These are phyloP conservation scores for Tetrahymena malaccensis DNA, from an alignment of 73 alveolate genomes.

Conservation along the genomic window DNA sequence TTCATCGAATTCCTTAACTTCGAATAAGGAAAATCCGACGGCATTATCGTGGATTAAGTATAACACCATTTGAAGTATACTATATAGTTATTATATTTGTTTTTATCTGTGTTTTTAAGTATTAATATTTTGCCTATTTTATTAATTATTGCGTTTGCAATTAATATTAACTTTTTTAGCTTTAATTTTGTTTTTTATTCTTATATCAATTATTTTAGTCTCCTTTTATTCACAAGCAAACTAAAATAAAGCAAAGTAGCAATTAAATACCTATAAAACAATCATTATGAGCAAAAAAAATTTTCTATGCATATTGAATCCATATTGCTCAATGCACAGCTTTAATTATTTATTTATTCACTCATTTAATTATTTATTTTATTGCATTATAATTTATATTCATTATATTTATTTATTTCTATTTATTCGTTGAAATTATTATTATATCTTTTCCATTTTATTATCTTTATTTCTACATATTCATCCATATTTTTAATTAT, in stretches of 20 bases:
- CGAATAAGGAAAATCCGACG: conserved; percentile 78
- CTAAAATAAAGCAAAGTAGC: background rate
- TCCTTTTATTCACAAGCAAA: background rate
- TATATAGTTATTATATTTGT: background rate
- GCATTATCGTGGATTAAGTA: background rate
- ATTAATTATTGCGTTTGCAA: background rate
- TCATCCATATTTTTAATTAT: background rate
- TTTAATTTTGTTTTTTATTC: background rate
- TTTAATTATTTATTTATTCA: background rate
- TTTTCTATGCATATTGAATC: background rate
- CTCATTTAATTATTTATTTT: too few species aligned
- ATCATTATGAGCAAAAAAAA: background rate
- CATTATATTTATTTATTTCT: background rate
- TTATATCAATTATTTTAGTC: background rate
- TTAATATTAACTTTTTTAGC: background rate
- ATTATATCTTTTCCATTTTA: background rate
- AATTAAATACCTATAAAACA: background rate
- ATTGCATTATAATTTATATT: background rate
- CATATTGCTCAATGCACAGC: background rate
- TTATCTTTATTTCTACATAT: background rate
- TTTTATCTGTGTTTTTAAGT: background rate
- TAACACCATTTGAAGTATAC: background rate
- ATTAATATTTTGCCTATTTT: background rate
- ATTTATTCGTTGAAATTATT: background rate
- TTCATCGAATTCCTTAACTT: conserved; percentile 71